phyloP scores from a whole-genome alignment of 2,329 filamentous ascomycete genomes.

The Coniochaeta sp. region DNA sequence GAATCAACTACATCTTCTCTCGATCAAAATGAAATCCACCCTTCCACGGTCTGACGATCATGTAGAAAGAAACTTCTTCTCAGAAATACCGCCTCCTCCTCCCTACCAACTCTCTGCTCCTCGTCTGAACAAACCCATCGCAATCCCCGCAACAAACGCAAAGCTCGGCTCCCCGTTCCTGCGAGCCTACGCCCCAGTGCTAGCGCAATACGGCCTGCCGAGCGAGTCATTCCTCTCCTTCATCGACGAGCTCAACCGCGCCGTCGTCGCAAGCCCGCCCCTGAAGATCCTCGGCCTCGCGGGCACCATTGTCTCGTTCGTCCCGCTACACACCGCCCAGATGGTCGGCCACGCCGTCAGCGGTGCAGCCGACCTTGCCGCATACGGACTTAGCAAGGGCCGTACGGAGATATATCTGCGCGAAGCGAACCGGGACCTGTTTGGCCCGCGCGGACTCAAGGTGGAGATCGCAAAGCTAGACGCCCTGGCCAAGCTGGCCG shows the following conservation, averaged over 20 bases:
- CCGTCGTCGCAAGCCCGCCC: slow-evolving; percentile 11
- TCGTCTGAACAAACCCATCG: slow-evolving; percentile 6
- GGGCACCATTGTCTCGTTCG: slow-evolving; percentile 9
- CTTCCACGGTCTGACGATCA: too few relatives aligned
- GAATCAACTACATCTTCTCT: too few relatives aligned
- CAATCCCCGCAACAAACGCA: slow-evolving; percentile 11
- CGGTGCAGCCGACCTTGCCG: slow-evolving; percentile 2
- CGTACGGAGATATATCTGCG: slow-evolving; percentile 10
- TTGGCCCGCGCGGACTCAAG: slow-evolving; percentile 9
- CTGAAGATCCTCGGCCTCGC: slow-evolving; percentile 10
- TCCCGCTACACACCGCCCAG: slow-evolving; percentile 12
- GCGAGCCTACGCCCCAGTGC: slow-evolving; percentile 10
- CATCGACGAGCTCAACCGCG: slow-evolving; percentile 12
- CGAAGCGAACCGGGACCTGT: slow-evolving; percentile 6
- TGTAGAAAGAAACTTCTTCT: too few relatives aligned
- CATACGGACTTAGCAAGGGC: slow-evolving; percentile 9
- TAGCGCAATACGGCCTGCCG: slow-evolving; percentile 7
- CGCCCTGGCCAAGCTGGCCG: slow-evolving; percentile 10
- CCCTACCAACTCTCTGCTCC: too few relatives aligned
- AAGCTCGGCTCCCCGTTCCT: slow-evolving; percentile 12
- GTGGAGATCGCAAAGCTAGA: slow-evolving; percentile 11
- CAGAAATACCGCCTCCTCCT: too few relatives aligned
- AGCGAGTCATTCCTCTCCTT: slow-evolving; percentile 10
- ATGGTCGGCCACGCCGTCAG: slow-evolving; percentile 2
- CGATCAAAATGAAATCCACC: too few relatives aligned